Percentiles rank a stretch among this genome's conserved stretches.
These are phyloP conservation scores for Chaetomium sp. DNA, from an alignment of 2,329 filamentous ascomycete genomes.

Conservation along the genomic window DNA sequence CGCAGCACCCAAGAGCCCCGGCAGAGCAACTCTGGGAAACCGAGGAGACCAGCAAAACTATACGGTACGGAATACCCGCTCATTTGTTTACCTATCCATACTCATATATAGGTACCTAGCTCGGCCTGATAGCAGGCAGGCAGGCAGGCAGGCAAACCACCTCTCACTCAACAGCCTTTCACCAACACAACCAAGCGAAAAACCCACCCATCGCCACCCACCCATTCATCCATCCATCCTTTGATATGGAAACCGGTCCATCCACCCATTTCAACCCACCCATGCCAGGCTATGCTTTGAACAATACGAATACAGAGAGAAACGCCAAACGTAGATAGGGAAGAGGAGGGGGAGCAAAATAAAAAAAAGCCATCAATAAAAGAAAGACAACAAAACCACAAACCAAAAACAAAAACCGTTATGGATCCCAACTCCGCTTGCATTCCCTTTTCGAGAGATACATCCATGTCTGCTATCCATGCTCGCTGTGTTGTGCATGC, in stretches of 20 bases:
- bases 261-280: slow-evolving; percentile 10
- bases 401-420: slow-evolving; percentile 4
- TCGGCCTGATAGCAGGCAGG: no score
- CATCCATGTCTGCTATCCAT: neutral
- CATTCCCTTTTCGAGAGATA: neutral
- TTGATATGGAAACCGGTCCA: neutral
- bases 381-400: slow-evolving; percentile 1
- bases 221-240: neutral
- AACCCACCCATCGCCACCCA: neutral
- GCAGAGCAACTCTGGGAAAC: no score
- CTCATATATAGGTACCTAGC: neutral
- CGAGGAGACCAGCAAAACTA: no score
- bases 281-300: slow-evolving; percentile 27
- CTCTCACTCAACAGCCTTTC: neutral
- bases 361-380: neutral
- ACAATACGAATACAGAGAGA: slow-evolving; percentile 15
- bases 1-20: no score
- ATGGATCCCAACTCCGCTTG: neutral
- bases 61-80: no score
- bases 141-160: neutral
- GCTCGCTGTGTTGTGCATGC: slow-evolving; percentile 1
- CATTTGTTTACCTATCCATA: no score
- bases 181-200: neutral
- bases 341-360: no score
- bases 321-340: neutral